Evolutionary conservation across 106 monocot genomes (phyloP).

Genomic region (Gastrodia elata): DNA sequence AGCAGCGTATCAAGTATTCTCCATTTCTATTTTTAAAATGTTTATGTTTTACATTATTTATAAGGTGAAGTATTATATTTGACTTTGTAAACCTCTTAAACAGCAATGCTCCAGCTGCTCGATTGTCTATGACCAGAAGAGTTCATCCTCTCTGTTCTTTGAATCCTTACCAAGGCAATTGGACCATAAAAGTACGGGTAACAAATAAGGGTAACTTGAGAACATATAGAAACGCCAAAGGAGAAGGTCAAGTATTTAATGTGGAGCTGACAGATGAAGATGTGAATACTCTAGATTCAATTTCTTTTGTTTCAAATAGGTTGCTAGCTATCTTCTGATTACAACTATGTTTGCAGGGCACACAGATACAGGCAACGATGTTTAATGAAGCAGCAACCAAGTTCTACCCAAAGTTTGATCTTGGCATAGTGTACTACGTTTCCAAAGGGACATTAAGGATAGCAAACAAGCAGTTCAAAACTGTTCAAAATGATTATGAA

Average conservation of each 20-base stretch:
- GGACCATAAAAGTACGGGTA: conserved; percentile 90
- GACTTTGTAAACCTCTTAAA: background rate
- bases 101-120: conserved; percentile 80
- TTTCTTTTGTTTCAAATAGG: background rate
- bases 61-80: background rate
- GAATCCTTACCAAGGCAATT: conserved; percentile 95
- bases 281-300: conserved; percentile 31
- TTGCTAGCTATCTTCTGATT: background rate
- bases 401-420: conserved; percentile 75
- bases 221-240: conserved; percentile 72
- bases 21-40: background rate
- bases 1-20: conserved; percentile 73
- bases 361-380: conserved; percentile 91
- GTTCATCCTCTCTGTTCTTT: conserved; percentile 84
- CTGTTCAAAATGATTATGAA: conserved; percentile 94
- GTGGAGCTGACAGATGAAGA: conserved; percentile 92
- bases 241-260: conserved; percentile 85
- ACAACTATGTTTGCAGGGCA: conserved; percentile 40
- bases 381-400: conserved; percentile 94
- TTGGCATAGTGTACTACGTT: conserved; percentile 89
- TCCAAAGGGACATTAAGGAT: conserved; percentile 73
- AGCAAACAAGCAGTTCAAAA: conserved; percentile 88
- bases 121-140: conserved; percentile 82
- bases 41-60: background rate
- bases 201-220: conserved; percentile 87